Evolutionary conservation across 2,329 filamentous ascomycete species (phyloP).

Genomic region (Neurospora crassa): DNA sequence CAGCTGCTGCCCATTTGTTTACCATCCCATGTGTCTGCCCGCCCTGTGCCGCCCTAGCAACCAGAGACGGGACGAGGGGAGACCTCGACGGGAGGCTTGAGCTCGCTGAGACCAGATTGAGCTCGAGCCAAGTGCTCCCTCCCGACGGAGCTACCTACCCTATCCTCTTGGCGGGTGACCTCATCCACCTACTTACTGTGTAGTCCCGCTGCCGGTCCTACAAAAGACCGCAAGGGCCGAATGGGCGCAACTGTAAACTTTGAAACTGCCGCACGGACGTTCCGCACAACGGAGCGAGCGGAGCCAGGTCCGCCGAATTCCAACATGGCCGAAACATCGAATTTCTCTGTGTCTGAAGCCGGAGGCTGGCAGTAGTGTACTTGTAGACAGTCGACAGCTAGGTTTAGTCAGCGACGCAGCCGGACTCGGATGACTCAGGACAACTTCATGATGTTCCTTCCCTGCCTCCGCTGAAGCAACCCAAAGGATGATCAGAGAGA

Average conservation of each 20-base stretch:
- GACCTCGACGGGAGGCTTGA: background rate
- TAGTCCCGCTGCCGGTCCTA: constrained; percentile 6
- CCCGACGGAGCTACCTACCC: background rate
- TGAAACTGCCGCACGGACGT: background rate
- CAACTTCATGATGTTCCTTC: background rate
- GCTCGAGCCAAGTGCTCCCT: background rate
- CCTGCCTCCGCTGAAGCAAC: background rate
- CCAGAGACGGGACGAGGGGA: background rate
- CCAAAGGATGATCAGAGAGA: background rate
- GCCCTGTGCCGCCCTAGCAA: background rate
- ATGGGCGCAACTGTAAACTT: background rate
- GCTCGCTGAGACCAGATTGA: background rate
- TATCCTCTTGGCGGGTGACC: background rate
- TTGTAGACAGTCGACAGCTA: background rate
- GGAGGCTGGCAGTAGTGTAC: background rate
- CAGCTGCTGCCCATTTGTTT: background rate
- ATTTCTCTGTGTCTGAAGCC: background rate
- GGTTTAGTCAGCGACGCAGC: background rate
- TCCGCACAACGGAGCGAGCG: background rate
- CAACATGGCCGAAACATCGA: background rate
- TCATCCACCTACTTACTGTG: background rate
- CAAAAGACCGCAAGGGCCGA: constrained; percentile 2
- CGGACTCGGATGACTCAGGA: background rate
- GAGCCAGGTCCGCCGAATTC: background rate
- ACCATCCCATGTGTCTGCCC: background rate